Percentiles rank a stretch among this genome's conserved stretches.
phyloP scores from a whole-genome alignment of 2,329 filamentous ascomycete species.

The Hypomyces rosellus region DNA sequence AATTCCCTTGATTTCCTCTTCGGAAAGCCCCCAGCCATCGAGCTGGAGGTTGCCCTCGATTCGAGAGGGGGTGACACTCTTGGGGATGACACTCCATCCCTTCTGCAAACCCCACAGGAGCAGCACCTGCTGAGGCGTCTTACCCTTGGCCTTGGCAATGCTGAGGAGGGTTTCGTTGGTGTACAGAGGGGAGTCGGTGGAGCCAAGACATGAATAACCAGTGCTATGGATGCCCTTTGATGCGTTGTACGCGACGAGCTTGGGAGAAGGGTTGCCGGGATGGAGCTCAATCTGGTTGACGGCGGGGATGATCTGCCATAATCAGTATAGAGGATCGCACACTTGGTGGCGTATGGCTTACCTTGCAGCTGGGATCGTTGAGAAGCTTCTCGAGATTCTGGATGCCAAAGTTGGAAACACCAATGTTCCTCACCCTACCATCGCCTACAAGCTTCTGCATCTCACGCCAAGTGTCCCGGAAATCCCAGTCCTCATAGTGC shows the following conservation, averaged over 20 bases:
- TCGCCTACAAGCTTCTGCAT: slow-evolving; percentile 63
- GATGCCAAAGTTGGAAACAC: slow-evolving; percentile 81
- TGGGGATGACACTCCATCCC: slow-evolving; percentile 79
- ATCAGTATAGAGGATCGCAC: slow-evolving; percentile 56
- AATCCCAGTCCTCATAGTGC: slow-evolving; percentile 72
- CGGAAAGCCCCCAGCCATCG: slow-evolving; percentile 66
- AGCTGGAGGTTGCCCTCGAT: slow-evolving; percentile 67
- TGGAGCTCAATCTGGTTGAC: slow-evolving; percentile 82
- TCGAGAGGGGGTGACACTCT: slow-evolving; percentile 66
- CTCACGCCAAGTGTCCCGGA: slow-evolving; percentile 73
- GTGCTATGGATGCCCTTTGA: slow-evolving; percentile 69
- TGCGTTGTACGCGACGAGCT: slow-evolving; percentile 66
- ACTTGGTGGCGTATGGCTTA: slow-evolving; percentile 54
- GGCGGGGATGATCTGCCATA: slow-evolving; percentile 47
- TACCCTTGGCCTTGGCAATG: slow-evolving; percentile 57
- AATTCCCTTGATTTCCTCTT: slow-evolving; percentile 65
- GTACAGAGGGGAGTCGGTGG: slow-evolving; percentile 62
- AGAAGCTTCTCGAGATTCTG: slow-evolving; percentile 73
- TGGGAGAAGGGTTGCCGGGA: slow-evolving; percentile 74
- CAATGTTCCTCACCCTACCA: slow-evolving; percentile 73
- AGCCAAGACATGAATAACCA: slow-evolving; percentile 68
- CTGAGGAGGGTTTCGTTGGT: slow-evolving; percentile 57
- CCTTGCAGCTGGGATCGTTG: slow-evolving; percentile 61
- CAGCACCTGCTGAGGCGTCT: slow-evolving; percentile 52
- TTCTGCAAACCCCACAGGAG: slow-evolving; percentile 76